These are phyloP conservation scores for Trichoderma atrobrunneum DNA, from an alignment of 2,329 filamentous ascomycete genomes.

Conservation along the genomic window DNA sequence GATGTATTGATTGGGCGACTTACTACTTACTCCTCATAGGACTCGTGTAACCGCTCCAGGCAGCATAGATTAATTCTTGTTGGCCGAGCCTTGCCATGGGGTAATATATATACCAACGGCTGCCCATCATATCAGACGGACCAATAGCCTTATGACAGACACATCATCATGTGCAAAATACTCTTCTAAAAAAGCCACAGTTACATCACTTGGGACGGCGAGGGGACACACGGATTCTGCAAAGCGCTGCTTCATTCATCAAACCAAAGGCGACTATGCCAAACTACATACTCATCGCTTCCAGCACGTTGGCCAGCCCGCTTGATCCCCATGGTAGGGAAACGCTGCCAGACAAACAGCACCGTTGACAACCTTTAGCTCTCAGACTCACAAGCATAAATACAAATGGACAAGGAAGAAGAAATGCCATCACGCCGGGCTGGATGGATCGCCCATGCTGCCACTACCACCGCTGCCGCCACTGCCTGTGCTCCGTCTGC, in stretches of 20 bases:
- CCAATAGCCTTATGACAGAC: neutral
- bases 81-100: neutral
- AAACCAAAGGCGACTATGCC: slow-evolving; percentile 17
- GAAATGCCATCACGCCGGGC: slow-evolving; percentile 36
- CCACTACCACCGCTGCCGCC: slow-evolving; percentile 48
- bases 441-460: slow-evolving; percentile 52
- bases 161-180: neutral
- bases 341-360: neutral
- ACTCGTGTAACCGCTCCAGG: neutral
- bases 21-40: neutral
- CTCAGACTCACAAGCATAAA: neutral
- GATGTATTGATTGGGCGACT: neutral
- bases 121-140: neutral
- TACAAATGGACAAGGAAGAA: neutral
- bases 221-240: neutral
- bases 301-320: neutral
- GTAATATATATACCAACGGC: neutral
- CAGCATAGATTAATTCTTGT: neutral
- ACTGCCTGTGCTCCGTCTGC: slow-evolving; percentile 40
- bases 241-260: slow-evolving; percentile 20
- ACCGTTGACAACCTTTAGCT: neutral
- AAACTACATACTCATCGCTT: slow-evolving; percentile 9
- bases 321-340: neutral
- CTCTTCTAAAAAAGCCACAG: neutral
- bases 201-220: neutral